These are phyloP conservation scores for Penicillium freii DNA, from an alignment of 2,329 filamentous ascomycete genomes.

Conservation along the genomic window DNA sequence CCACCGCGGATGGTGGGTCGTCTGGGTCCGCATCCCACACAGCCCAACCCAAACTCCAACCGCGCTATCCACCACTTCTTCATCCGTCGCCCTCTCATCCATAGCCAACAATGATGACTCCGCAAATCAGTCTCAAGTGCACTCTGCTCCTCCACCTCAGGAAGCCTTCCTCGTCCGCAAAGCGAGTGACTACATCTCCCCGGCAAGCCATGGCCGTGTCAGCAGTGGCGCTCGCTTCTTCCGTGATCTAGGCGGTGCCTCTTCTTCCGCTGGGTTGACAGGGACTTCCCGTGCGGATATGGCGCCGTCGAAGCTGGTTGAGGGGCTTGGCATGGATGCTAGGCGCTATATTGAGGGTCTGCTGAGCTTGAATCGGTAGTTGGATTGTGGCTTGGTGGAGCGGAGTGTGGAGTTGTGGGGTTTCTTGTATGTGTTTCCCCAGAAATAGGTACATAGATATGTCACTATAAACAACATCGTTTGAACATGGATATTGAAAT, in stretches of 20 bases:
- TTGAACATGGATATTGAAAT: background rate
- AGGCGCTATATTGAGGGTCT: constrained; percentile 48
- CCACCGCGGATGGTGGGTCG: constrained; percentile 64
- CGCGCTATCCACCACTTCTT: constrained; percentile 14
- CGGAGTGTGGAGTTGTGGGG: background rate
- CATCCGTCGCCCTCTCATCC: constrained; percentile 16
- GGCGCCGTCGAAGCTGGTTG: constrained; percentile 39
- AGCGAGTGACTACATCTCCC: constrained; percentile 42
- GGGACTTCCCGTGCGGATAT: constrained; percentile 28
- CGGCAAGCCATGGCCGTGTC: constrained; percentile 33
- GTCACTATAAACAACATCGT: background rate
- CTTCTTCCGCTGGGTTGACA: constrained; percentile 24
- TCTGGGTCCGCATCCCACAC: constrained; percentile 58
- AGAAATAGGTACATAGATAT: background rate
- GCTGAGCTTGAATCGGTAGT: constrained; percentile 42
- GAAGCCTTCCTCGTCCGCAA: constrained; percentile 50
- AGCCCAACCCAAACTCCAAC: constrained; percentile 6
- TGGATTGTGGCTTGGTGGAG: constrained; percentile 20
- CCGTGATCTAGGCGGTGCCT: constrained; percentile 40
- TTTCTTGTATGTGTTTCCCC: background rate
- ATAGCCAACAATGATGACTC: constrained; percentile 3
- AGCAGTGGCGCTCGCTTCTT: constrained; percentile 39
- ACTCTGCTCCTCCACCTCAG: constrained; percentile 16
- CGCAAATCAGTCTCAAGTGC: background rate
- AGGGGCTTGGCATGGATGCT: constrained; percentile 49